These are phyloP conservation scores for Apiospora aurea DNA, from an alignment of 2,329 filamentous ascomycete species.

Conservation along the genomic window DNA sequence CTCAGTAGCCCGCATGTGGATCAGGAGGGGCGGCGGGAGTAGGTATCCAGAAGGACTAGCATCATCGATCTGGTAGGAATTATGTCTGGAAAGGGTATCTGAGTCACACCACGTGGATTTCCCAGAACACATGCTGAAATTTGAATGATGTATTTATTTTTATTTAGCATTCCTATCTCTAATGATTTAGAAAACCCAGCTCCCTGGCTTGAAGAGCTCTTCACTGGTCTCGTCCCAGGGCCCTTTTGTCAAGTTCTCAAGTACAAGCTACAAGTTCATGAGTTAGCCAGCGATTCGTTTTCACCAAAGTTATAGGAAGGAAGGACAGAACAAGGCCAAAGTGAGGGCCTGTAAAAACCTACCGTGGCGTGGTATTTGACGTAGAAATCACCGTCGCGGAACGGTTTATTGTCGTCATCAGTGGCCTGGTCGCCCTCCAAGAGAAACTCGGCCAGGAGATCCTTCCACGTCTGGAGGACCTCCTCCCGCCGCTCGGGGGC, in stretches of 20 bases:
- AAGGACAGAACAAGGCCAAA: neutral
- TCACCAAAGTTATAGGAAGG: neutral
- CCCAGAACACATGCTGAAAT: no score
- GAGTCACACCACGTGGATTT: no score
- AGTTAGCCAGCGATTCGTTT: neutral
- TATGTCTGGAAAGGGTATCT: no score
- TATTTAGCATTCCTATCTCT: neutral
- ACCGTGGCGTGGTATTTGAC: conserved; percentile 22
- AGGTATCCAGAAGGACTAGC: neutral
- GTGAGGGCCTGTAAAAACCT: neutral
- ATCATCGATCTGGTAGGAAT: neutral
- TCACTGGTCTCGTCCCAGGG: neutral
- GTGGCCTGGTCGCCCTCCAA: conserved; percentile 23
- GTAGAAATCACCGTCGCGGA: conserved; percentile 24
- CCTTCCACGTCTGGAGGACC: conserved; percentile 12
- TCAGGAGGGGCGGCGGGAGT: no score
- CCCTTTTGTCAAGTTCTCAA: neutral
- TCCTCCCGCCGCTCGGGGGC: neutral
- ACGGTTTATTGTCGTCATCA: neutral
- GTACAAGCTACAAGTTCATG: neutral
- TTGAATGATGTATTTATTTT: no score
- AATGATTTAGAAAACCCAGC: neutral
- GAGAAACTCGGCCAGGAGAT: conserved; percentile 2
- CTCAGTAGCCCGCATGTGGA: neutral
- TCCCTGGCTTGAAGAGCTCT: neutral